A percentile compares a stretch with the other conserved stretches of the same genome.
Conservation (phyloP, 345 rosid species). For the Noccaea caerulescens region DNA sequence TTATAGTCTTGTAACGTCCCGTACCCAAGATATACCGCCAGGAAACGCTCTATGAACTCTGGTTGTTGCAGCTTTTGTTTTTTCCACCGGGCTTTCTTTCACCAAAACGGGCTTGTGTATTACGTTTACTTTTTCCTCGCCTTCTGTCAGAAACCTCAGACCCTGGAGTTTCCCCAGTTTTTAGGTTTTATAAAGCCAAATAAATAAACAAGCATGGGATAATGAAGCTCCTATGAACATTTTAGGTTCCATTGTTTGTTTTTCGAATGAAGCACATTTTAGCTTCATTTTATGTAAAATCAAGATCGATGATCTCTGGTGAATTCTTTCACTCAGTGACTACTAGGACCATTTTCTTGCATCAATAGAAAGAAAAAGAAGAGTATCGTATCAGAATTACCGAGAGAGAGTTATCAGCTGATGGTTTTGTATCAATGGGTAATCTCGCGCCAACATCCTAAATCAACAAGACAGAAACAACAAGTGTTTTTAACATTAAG, state of each 20-base stretch:
- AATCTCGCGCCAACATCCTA: slow-evolving; percentile 63
- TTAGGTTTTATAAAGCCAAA: slow-evolving; percentile 8
- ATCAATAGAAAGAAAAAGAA: not conserved
- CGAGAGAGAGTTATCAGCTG: slow-evolving; percentile 48
- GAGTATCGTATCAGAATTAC: slow-evolving; percentile 18
- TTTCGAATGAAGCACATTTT: no score
- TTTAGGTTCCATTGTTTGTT: not conserved
- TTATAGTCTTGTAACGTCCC: slow-evolving; percentile 40
- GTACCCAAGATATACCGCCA: slow-evolving; percentile 67
- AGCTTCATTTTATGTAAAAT: no score
- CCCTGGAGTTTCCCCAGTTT: slow-evolving; percentile 61
- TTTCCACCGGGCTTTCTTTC: slow-evolving; percentile 38
- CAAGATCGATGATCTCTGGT: slow-evolving; percentile 12
- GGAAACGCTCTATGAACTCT: slow-evolving; percentile 75
- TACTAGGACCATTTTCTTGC: not conserved
- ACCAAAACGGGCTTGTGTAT: slow-evolving; percentile 43
- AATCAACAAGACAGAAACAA: slow-evolving; percentile 30
- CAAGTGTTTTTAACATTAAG: slow-evolving; percentile 15
- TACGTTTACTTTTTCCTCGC: slow-evolving; percentile 39
- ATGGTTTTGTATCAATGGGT: slow-evolving; percentile 50
- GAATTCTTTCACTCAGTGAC: not conserved
- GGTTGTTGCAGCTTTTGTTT: slow-evolving; percentile 40
- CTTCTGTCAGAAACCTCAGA: slow-evolving; percentile 70
- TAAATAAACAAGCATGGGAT: not conserved
- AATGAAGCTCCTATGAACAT: not conserved